A percentile compares a stretch with the other conserved stretches of the same genome.
phyloP scores from a whole-genome alignment of 2,329 filamentous ascomycete species.

The Calonectria hawksworthii region DNA sequence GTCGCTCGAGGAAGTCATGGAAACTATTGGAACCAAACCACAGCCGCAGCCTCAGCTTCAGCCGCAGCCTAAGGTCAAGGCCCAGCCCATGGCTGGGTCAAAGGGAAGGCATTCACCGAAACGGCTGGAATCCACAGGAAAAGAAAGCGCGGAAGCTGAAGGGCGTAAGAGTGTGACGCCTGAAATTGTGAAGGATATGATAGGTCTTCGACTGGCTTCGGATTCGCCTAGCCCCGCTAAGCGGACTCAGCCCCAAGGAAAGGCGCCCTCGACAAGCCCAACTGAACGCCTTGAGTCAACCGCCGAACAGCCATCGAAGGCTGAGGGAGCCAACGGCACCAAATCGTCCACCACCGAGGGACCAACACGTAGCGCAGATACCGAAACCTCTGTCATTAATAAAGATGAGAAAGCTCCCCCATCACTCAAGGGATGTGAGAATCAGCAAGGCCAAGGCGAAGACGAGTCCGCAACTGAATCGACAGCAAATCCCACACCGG shows the following conservation, averaged over 20 bases:
- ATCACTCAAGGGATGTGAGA: slow-evolving; percentile 13
- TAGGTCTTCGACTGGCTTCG: slow-evolving; percentile 48
- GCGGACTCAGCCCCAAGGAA: slow-evolving; percentile 38
- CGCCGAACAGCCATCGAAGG: slow-evolving; percentile 32
- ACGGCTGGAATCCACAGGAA: slow-evolving; percentile 26
- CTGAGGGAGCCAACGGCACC: slow-evolving; percentile 29
- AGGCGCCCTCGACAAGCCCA: slow-evolving; percentile 36
- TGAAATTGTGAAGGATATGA: slow-evolving; percentile 51
- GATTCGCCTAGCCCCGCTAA: slow-evolving; percentile 39
- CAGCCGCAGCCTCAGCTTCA: slow-evolving; percentile 11
- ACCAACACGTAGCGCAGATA: slow-evolving; percentile 10
- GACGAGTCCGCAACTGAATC: neutral
- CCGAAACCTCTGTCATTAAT: neutral
- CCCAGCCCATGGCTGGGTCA: slow-evolving; percentile 8
- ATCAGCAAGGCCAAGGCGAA: neutral
- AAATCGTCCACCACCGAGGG: neutral
- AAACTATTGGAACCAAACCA: slow-evolving; percentile 37
- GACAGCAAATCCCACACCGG: neutral
- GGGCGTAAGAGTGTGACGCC: slow-evolving; percentile 42
- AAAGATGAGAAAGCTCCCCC: slow-evolving; percentile 23
- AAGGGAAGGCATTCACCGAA: slow-evolving; percentile 27
- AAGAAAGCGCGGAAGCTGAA: slow-evolving; percentile 20
- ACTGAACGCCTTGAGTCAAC: slow-evolving; percentile 33
- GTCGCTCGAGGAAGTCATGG: slow-evolving; percentile 70
- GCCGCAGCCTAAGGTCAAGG: neutral